Percentiles rank a stretch among this genome's conserved stretches.
phyloP scores from a whole-genome alignment of 495 filamentous ascomycete species.

The Aspergillus homomorphus region DNA sequence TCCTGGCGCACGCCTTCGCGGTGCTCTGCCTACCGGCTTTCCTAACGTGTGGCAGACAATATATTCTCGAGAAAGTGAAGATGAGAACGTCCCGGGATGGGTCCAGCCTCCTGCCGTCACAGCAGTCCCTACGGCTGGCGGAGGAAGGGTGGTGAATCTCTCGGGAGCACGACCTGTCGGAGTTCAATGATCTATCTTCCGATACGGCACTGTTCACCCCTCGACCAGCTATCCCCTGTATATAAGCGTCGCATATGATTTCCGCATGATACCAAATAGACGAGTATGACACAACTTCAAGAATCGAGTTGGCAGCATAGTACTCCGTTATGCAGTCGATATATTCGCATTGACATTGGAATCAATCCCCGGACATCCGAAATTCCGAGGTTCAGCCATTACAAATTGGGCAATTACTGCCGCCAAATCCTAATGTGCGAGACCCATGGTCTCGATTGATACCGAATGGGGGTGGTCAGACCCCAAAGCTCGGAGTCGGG shows the following conservation, averaged over 20 bases:
- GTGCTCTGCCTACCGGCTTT: constrained; percentile 60
- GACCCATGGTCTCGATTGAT: background rate
- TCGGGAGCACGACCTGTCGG: constrained; percentile 53
- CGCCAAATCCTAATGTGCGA: background rate
- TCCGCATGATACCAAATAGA: background rate
- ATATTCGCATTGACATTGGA: background rate
- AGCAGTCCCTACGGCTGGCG: constrained; percentile 23
- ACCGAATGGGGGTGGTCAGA: background rate
- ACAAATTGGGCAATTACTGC: background rate
- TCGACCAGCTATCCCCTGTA: background rate
- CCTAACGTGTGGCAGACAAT: constrained; percentile 60
- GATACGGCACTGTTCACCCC: background rate
- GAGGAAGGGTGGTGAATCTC: constrained; percentile 52
- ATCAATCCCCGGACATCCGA: background rate
- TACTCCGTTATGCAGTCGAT: background rate
- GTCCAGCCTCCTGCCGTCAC: constrained; percentile 35
- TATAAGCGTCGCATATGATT: background rate
- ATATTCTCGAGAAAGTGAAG: constrained; percentile 38
- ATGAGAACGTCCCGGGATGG: constrained; percentile 54
- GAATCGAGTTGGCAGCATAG: background rate
- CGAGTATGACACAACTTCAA: background rate
- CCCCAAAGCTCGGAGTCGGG: background rate
- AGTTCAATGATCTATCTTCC: constrained; percentile 25
- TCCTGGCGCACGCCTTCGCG: constrained; percentile 66
- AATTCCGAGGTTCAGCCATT: background rate